These are phyloP conservation scores for Cercophora sp. DNA, from an alignment of 495 filamentous ascomycete genomes.

Conservation along the genomic window DNA sequence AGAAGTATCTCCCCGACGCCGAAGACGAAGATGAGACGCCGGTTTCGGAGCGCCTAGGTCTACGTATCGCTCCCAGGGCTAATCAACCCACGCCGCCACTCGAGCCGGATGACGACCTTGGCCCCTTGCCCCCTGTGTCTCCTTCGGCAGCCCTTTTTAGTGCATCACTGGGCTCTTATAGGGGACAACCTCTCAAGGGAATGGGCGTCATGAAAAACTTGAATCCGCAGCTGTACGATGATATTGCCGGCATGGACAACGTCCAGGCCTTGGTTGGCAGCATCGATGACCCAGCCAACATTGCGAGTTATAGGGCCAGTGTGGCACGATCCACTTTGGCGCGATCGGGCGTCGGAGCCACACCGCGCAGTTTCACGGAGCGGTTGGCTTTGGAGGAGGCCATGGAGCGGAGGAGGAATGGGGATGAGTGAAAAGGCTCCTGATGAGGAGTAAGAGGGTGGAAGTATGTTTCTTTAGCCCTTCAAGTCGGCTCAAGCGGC, in stretches of 20 bases:
- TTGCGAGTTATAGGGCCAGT: constrained; percentile 38
- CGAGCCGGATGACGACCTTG: neutral
- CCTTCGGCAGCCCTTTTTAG: constrained; percentile 26
- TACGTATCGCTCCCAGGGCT: neutral
- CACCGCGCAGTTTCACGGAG: constrained; percentile 42
- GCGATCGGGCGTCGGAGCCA: constrained; percentile 20
- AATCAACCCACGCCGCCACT: constrained; percentile 5
- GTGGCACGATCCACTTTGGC: constrained; percentile 27
- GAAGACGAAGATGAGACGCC: constrained; percentile 18
- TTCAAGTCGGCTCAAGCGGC: too few species aligned
- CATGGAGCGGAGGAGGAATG: constrained; percentile 22
- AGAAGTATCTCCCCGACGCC: constrained; percentile 20
- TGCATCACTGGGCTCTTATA: constrained; percentile 41
- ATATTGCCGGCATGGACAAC: constrained; percentile 43
- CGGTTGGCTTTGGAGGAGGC: constrained; percentile 42
- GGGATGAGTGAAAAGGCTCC: too few species aligned
- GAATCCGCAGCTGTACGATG: constrained; percentile 39
- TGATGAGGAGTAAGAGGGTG: too few species aligned
- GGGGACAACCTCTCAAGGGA: constrained; percentile 28
- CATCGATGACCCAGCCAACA: constrained; percentile 37
- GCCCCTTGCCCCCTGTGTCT: constrained; percentile 15
- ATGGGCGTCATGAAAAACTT: constrained; percentile 28
- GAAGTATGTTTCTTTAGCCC: too few species aligned
- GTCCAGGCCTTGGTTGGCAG: constrained; percentile 44
- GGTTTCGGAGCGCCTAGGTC: neutral